Conservation (phyloP, 352 stramenopile species). For the Pythium sukuiense region DNA sequence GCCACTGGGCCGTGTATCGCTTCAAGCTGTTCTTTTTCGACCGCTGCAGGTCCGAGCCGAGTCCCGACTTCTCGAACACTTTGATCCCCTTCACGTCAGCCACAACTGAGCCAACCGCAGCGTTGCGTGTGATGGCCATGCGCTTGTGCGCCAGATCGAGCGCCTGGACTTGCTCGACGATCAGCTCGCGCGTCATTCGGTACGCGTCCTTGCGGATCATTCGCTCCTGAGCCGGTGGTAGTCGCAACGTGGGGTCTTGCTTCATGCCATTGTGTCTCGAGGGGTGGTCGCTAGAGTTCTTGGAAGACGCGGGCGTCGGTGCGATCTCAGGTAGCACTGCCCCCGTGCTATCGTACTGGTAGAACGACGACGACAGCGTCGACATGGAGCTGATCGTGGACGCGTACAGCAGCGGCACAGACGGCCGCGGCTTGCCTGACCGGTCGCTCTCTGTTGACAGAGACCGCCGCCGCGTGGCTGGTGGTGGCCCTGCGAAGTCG, state of each 20-base stretch:
- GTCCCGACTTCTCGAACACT: slow-evolving; percentile 20
- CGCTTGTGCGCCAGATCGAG: slow-evolving; percentile 15
- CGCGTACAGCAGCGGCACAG: slow-evolving; percentile 25
- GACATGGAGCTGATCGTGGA: slow-evolving; percentile 30
- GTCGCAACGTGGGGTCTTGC: slow-evolving; percentile 12
- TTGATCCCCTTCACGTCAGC: slow-evolving; percentile 16
- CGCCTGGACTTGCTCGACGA: slow-evolving; percentile 18
- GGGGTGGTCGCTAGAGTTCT: slow-evolving; percentile 4
- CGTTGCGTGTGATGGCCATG: neutral
- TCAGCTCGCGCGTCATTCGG: slow-evolving; percentile 16
- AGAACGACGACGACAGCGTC: slow-evolving; percentile 26
- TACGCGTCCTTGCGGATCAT: slow-evolving; percentile 16
- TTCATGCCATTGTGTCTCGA: neutral
- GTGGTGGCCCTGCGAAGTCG: neutral
- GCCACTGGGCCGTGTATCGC: slow-evolving; percentile 24
- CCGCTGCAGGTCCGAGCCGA: slow-evolving; percentile 6
- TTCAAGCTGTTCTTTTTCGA: slow-evolving; percentile 13
- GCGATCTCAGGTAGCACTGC: slow-evolving; percentile 8
- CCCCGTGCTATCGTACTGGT: slow-evolving; percentile 24
- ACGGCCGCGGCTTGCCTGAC: slow-evolving; percentile 13
- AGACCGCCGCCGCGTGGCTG: slow-evolving; percentile 8
- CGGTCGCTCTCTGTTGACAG: slow-evolving; percentile 22
- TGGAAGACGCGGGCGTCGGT: slow-evolving; percentile 10
- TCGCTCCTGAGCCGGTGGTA: slow-evolving; percentile 20
- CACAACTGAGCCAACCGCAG: slow-evolving; percentile 5